Conservation (phyloP, 768 basidiomycete species). For the Symmetrospora coprosmae region DNA sequence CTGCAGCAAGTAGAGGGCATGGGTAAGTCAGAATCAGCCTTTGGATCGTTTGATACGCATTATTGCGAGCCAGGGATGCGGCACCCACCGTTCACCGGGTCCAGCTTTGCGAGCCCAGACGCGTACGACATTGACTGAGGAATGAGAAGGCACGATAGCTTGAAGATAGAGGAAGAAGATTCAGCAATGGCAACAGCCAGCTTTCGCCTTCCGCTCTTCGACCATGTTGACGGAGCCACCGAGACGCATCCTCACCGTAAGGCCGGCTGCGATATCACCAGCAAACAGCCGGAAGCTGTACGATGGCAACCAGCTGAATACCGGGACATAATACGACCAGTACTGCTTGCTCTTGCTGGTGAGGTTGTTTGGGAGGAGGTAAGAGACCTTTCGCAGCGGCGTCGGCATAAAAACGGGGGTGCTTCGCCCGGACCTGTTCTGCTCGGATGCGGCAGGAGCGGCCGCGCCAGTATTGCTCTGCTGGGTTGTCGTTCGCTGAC, state of each 20-base stretch:
- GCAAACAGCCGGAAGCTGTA: conserved; percentile 23
- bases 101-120: conserved; percentile 24
- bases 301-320: conserved; percentile 29
- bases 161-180: background rate
- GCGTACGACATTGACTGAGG: conserved; percentile 34
- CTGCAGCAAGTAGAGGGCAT: background rate
- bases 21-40: background rate
- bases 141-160: conserved; percentile 29
- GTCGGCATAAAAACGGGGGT: too few relatives aligned
- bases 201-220: too few relatives aligned
- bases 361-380: too few relatives aligned
- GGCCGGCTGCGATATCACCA: conserved; percentile 26
- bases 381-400: too few relatives aligned
- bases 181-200: too few relatives aligned
- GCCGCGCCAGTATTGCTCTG: too few relatives aligned
- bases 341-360: background rate
- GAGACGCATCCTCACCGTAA: conserved; percentile 26
- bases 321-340: conserved; percentile 20
- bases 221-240: background rate
- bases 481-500: too few relatives aligned
- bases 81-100: conserved; percentile 28
- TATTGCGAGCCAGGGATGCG: background rate
- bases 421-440: too few relatives aligned
- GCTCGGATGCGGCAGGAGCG: too few relatives aligned
- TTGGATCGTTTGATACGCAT: background rate